A percentile compares a stretch with the other conserved stretches of the same genome.
These are phyloP conservation scores for Candida sp. DNA, from an alignment of 1,139 yeast genomes.

Conservation along the genomic window DNA sequence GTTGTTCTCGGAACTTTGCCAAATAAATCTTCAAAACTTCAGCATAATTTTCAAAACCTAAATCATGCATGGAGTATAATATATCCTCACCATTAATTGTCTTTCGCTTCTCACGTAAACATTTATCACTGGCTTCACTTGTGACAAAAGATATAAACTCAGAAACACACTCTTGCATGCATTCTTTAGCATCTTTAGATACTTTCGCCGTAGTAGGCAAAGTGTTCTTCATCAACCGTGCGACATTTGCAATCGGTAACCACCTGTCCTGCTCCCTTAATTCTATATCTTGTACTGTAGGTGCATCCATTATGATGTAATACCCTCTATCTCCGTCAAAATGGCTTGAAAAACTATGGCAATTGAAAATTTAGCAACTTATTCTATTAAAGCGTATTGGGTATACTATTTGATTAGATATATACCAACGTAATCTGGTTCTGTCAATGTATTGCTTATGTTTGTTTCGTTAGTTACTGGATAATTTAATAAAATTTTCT, in stretches of 20 bases:
- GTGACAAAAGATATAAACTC: constrained; percentile 62
- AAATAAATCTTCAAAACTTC: constrained; percentile 67
- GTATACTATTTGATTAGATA: not conserved
- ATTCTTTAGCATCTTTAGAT: constrained; percentile 48
- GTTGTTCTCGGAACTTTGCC: constrained; percentile 68
- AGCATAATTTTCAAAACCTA: constrained; percentile 71
- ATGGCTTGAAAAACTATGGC: no score
- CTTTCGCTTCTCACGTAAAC: constrained; percentile 65
- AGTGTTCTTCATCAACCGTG: constrained; percentile 46
- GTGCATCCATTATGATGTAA: constrained; percentile 1
- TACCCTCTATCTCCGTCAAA: not conserved
- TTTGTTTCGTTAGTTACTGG: not conserved
- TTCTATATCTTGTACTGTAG: constrained; percentile 27
- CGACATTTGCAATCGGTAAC: constrained; percentile 72
- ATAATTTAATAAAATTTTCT: not conserved
- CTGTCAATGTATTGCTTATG: not conserved
- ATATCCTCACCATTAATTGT: constrained; percentile 74
- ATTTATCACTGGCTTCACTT: constrained; percentile 63
- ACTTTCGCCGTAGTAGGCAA: constrained; percentile 45
- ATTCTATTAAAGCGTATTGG: no score
- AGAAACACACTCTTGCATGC: constrained; percentile 53
- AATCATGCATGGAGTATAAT: constrained; percentile 61
- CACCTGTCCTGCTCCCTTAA: constrained; percentile 73
- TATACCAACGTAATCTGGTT: not conserved
- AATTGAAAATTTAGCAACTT: no score